A percentile compares a stretch with the other conserved stretches of the same genome.
Evolutionary conservation across 1,284 basidiomycete species (phyloP).

Genomic region (Heterobasidion parviporum): DNA sequence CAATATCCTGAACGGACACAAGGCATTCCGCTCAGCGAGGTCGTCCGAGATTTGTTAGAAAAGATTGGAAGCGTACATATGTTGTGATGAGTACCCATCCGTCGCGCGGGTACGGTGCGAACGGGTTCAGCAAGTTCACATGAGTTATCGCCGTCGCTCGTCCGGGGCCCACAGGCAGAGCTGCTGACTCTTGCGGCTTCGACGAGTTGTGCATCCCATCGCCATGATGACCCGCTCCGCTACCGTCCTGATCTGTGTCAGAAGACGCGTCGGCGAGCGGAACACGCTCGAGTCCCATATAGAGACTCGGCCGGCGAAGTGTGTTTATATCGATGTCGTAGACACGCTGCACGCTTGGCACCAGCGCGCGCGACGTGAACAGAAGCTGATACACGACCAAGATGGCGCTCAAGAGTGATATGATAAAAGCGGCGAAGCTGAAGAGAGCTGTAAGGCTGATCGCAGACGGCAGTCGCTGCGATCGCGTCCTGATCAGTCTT

Average conservation of each 20-base stretch:
- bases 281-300: conserved; percentile 15
- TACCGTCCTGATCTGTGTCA: background rate
- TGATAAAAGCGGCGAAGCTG: conserved; percentile 1
- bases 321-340: conserved; percentile 3
- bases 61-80: conserved; percentile 6
- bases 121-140: conserved; percentile 10
- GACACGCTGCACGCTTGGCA: background rate
- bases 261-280: conserved; percentile 6
- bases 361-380: background rate
- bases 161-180: background rate
- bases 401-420: conserved; percentile 9
- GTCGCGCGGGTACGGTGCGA: conserved; percentile 7
- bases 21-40: background rate
- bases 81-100: conserved; percentile 14
- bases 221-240: background rate
- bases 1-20: conserved; percentile 6
- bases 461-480: background rate
- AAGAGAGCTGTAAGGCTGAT: background rate
- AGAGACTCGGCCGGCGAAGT: conserved; percentile 14
- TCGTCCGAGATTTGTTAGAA: background rate
- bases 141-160: conserved; percentile 3
- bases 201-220: background rate
- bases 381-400: conserved; percentile 4
- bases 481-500: background rate
- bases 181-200: background rate